Base-by-base conservation (phyloP, 106 monocot species). In the Acanthochlamys bracteata region DNA sequence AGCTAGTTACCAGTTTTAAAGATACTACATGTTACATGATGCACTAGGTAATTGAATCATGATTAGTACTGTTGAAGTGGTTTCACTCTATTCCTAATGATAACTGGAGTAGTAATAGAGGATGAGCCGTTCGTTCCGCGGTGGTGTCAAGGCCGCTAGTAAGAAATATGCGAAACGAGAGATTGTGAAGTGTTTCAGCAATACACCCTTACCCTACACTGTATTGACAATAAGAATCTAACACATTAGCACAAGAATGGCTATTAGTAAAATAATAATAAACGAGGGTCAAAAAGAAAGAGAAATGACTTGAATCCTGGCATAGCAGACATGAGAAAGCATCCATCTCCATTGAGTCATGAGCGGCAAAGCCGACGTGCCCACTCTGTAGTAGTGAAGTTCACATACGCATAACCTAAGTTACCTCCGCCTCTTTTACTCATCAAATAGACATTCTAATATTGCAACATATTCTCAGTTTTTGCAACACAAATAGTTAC, bases 341-440 rank as follows among this genome's bases (percentile, higher is more conserved):
- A 39, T 41, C 82, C 82, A 83, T 17, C 20, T 57, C 15, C 24
- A 46, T 0, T 51, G 56, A 19, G 77, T 26, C 70, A 74, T 23
- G n/a, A 40, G 9, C 11, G n/a, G 63, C 54, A 64, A n/a, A 83
- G 49, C 60, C 71, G 43, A 53, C 53, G 17, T 0, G 71, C 82
- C 14, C 67, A 77, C 15, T 12, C 45, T 0, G 73, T 7, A 0
- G 70, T 53, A 0, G 82, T 83, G 71, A 83, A 78, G 78, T 83
- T 83, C 21, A 83, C 78, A 10, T 78, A 83, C 0, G 74, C 82
- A 17, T 78, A 83, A 4, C 82, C 77, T 1, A 78, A 24, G 16
- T 78, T 74, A 46, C 78, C 54, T 40, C 59, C 58, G 51, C 21
- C 60, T 51, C 82, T 81, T 61, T 54, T 16, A 20, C 21, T 57